Conservation (phyloP, 768 basidiomycete genomes). For the Tylopilus cervinicoccineus region DNA sequence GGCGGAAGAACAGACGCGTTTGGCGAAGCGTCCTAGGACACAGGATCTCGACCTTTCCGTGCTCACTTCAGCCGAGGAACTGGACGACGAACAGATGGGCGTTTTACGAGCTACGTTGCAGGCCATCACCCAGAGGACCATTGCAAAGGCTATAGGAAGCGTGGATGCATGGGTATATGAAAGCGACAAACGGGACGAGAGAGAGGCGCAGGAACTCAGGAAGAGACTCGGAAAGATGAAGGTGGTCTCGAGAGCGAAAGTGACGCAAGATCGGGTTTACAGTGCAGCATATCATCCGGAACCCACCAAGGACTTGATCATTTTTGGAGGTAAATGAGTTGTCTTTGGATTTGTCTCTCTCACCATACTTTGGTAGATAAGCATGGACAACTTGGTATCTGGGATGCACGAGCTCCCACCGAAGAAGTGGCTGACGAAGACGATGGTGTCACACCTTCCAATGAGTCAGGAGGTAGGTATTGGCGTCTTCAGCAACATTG, state of each 20-base stretch:
- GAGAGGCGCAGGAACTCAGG: conserved; percentile 50
- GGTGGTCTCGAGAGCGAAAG: conserved; percentile 76
- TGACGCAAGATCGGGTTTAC: conserved; percentile 71
- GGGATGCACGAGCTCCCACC: conserved; percentile 72
- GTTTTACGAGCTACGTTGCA: conserved; percentile 45
- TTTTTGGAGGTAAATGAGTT: conserved; percentile 64
- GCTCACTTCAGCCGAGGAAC: conserved; percentile 49
- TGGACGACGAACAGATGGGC: conserved; percentile 40
- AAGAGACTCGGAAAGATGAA: conserved; percentile 52
- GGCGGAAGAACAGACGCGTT: conserved; percentile 57
- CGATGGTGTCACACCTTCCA: conserved; percentile 37
- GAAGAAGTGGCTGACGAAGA: conserved; percentile 70
- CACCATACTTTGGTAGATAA: conserved; percentile 53
- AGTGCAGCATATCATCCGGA: conserved; percentile 81
- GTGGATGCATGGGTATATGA: conserved; percentile 53
- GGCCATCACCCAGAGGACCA: conserved; percentile 31
- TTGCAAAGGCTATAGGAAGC: conserved; percentile 38
- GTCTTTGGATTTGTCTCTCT: background rate
- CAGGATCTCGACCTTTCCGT: conserved; percentile 57
- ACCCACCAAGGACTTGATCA: conserved; percentile 74
- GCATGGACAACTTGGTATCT: conserved; percentile 77
- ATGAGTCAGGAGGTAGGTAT: conserved; percentile 66
- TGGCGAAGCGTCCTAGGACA: conserved; percentile 66
- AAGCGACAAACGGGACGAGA: conserved; percentile 42
- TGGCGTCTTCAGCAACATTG: conserved; percentile 82